Evolutionary conservation across 768 basidiomycete genomes (phyloP).

Genomic region (Fistulinella prunicolor): DNA sequence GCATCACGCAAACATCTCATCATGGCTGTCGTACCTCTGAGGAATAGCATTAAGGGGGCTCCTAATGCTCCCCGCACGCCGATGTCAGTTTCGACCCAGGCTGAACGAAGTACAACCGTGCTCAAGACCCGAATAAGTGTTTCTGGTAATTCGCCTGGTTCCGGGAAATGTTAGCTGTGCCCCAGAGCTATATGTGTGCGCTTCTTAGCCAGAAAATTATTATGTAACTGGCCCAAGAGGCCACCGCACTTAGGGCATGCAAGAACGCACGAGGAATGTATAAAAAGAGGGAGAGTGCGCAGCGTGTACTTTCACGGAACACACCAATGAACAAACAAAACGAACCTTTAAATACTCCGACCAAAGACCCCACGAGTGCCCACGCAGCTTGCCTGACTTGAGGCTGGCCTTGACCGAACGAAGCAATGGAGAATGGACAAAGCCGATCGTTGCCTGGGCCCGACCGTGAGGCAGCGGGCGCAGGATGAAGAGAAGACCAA

Average conservation of each 20-base stretch:
- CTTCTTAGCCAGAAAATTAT: no score
- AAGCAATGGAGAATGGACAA: constrained; percentile 15
- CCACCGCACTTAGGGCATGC: no score
- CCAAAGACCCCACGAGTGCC: constrained; percentile 46
- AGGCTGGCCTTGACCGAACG: constrained; percentile 63
- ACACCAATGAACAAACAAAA: not conserved
- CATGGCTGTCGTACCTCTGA: constrained; percentile 51
- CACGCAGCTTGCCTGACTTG: constrained; percentile 72
- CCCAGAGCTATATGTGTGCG: no score
- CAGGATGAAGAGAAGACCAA: constrained; percentile 58
- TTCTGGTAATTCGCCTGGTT: constrained; percentile 23
- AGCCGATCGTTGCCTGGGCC: constrained; percentile 29
- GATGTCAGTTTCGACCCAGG: constrained; percentile 68
- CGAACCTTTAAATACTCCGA: constrained; percentile 47
- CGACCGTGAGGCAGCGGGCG: constrained; percentile 40
- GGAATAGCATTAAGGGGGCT: constrained; percentile 64
- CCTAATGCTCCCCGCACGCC: constrained; percentile 68
- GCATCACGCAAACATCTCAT: not conserved
- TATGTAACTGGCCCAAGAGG: no score
- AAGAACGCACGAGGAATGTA: no score
- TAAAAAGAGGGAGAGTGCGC: no score
- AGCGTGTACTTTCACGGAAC: no score
- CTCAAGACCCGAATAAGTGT: constrained; percentile 48
- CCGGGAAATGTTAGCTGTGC: constrained; percentile 4
- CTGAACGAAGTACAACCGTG: constrained; percentile 59